Evolutionary conservation across 345 rosid genomes (phyloP), one percentile per base, ranked within the genome.

Genomic region (Geranium brycei): DNA sequence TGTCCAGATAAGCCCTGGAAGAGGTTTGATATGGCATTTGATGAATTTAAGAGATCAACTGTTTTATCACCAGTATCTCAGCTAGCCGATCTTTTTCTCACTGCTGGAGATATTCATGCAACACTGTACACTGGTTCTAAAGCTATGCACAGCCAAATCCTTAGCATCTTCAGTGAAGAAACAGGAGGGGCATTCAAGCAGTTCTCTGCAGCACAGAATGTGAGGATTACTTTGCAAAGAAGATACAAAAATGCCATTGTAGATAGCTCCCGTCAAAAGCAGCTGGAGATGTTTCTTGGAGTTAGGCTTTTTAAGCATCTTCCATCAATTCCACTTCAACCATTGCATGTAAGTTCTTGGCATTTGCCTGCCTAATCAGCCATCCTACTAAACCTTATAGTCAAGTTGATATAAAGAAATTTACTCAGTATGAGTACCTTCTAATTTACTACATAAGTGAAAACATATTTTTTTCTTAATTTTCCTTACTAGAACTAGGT

Each of bases 111-210:
- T 83, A 85, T 88, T 71, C 97, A 90, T 72, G 99, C 99, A 56
- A 93, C 96, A n/a, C 99, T 93, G 17, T 90, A 93, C 77, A 88
- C 99, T 61, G 97, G 99, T 59, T 93, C 99, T 17, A 88, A 93
- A 84, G 99, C 96, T 38, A 93, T 93, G 97, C 99, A 93, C 73
- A 88, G 96, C 81, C 99, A 93, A 78, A 84, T 93, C 77, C 95
- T 93, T 53, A 87, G 73, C 76, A 93, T 93, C 72, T 93, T 93
- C 80, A 85, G 79, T 69, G 99, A 93, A 73, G 99, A 93, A 79
- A 75, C 90, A 19, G 97, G 89, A 65, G 97, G 89, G 66, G 86
- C 85, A 57, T 88, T 79, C 71, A 88, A 88, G 73, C 96, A 90
- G 82, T 88, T 88, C 63, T 83, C 99, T 65, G 96, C 81, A 6